Percentiles rank a stretch among this genome's conserved stretches.
These are phyloP conservation scores for Lycium ferocissimum DNA, from an alignment of 257 asterid genomes.

Conservation along the genomic window DNA sequence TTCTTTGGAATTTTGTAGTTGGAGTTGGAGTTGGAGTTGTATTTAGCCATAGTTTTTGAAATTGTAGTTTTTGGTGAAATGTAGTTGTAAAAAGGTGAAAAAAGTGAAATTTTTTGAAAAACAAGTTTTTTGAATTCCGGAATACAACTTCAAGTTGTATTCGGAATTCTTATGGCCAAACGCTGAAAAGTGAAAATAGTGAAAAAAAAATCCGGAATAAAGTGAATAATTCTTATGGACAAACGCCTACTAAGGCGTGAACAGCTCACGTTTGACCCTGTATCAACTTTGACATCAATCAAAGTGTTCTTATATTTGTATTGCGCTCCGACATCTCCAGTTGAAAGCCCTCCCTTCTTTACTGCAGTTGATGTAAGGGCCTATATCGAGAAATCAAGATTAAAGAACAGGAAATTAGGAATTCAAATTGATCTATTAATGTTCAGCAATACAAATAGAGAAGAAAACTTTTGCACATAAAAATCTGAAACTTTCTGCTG, in stretches of 20 bases:
- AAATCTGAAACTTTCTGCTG: conserved; percentile 11
- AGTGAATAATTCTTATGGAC: no score
- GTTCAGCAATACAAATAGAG: conserved; percentile 2
- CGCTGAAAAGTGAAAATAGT: no score
- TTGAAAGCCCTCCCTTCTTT: conserved; percentile 82
- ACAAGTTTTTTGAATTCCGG: no score
- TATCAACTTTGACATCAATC: conserved; percentile 82
- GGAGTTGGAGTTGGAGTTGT: no score
- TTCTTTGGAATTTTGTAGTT: no score
- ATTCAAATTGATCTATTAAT: conserved; percentile 15
- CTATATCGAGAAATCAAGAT: conserved; percentile 47
- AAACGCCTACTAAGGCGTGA: conserved; percentile 33
- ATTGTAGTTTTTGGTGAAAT: no score
- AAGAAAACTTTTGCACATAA: neutral
- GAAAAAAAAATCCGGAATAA: no score
- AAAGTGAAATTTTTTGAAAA: no score
- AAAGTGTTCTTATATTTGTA: conserved; percentile 65
- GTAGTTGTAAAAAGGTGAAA: no score
- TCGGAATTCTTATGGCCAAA: no score
- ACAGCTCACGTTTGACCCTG: conserved; percentile 76
- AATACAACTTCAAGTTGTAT: no score
- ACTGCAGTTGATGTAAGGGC: conserved; percentile 81
- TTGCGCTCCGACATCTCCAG: conserved; percentile 81
- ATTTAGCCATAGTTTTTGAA: no score
- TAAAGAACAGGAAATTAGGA: neutral